Evolutionary conservation across 2,329 filamentous ascomycete species (phyloP).

Genomic region (Paracamarosporium sp.): DNA sequence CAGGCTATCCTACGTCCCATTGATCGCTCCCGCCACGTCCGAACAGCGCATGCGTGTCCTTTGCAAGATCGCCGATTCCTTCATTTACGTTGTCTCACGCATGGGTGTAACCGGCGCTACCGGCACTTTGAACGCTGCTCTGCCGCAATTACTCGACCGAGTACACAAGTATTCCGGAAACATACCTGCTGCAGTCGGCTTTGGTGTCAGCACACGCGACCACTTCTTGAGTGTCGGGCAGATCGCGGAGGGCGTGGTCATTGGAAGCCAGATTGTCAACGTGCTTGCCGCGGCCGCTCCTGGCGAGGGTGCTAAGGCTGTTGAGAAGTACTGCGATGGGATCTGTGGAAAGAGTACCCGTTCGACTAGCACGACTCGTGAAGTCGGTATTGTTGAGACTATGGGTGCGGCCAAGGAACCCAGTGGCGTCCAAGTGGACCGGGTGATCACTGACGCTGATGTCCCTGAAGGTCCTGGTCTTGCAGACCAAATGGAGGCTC

Average conservation of each 20-base stretch:
- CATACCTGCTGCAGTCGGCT: slow-evolving; percentile 89
- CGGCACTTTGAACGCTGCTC: slow-evolving; percentile 78
- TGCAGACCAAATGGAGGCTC: slow-evolving; percentile 81
- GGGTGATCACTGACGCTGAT: slow-evolving; percentile 67
- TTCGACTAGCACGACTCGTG: slow-evolving; percentile 61
- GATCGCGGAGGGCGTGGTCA: slow-evolving; percentile 92
- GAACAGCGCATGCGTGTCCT: slow-evolving; percentile 93
- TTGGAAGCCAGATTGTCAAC: slow-evolving; percentile 93
- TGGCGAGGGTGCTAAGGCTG: slow-evolving; percentile 72
- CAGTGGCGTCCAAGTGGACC: slow-evolving; percentile 71
- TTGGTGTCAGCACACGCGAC: slow-evolving; percentile 93
- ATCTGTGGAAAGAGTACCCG: slow-evolving; percentile 65
- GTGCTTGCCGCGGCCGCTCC: slow-evolving; percentile 73
- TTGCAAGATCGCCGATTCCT: slow-evolving; percentile 95
- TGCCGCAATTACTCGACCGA: slow-evolving; percentile 80
- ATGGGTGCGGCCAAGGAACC: slow-evolving; percentile 67
- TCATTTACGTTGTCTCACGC: slow-evolving; percentile 97
- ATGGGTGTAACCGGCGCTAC: slow-evolving; percentile 96
- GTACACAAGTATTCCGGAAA: slow-evolving; percentile 94
- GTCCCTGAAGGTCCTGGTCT: slow-evolving; percentile 68
- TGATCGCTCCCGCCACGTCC: slow-evolving; percentile 93
- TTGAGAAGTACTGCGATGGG: slow-evolving; percentile 85
- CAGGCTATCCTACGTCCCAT: slow-evolving; percentile 91
- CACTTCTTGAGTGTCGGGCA: slow-evolving; percentile 87
- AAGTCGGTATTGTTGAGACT: slow-evolving; percentile 74